A percentile compares a stretch with the other conserved stretches of the same genome.
These are phyloP conservation scores for Lasiosphaeria miniovina DNA, from an alignment of 495 filamentous ascomycete genomes.

Conservation along the genomic window DNA sequence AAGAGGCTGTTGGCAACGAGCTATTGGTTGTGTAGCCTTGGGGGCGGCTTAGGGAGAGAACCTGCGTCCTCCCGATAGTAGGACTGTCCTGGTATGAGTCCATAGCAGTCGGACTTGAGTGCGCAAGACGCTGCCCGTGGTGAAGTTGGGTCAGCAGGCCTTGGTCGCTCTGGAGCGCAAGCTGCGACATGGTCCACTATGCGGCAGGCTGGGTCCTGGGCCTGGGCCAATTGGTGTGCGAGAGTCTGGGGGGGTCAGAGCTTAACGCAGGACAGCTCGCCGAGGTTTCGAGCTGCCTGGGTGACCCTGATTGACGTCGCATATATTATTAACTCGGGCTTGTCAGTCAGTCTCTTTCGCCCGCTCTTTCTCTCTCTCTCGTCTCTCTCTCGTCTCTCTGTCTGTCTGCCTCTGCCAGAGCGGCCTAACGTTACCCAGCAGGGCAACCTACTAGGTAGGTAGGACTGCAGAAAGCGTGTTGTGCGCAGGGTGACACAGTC, in stretches of 20 bases:
- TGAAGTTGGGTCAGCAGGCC: slow-evolving; percentile 34
- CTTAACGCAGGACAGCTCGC: slow-evolving; percentile 39
- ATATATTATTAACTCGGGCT: slow-evolving; percentile 33
- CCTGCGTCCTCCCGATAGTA: slow-evolving; percentile 36
- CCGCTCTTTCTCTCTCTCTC: not conserved
- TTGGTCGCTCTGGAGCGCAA: slow-evolving; percentile 39
- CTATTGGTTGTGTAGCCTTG: slow-evolving; percentile 24
- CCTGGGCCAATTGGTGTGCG: slow-evolving; percentile 28
- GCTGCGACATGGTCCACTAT: slow-evolving; percentile 47
- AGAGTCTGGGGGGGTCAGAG: slow-evolving; percentile 27
- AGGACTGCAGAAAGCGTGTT: slow-evolving; percentile 6
- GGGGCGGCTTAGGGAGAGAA: slow-evolving; percentile 11
- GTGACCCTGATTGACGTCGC: slow-evolving; percentile 49
- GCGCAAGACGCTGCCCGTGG: slow-evolving; percentile 28
- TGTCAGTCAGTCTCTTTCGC: not conserved
- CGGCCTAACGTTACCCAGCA: slow-evolving; percentile 4
- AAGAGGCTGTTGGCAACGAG: slow-evolving; percentile 23
- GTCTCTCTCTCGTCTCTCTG: not conserved
- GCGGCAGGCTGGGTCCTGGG: slow-evolving; percentile 22
- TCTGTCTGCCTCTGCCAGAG: slow-evolving; percentile 10
- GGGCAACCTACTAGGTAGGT: slow-evolving; percentile 3
- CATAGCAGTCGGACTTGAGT: slow-evolving; percentile 21
- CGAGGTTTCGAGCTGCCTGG: slow-evolving; percentile 46
- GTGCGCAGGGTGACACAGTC: slow-evolving; percentile 12
- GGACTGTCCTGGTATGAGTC: slow-evolving; percentile 37